Conservation (phyloP, 768 basidiomycete genomes). For the Calocera cornea region DNA sequence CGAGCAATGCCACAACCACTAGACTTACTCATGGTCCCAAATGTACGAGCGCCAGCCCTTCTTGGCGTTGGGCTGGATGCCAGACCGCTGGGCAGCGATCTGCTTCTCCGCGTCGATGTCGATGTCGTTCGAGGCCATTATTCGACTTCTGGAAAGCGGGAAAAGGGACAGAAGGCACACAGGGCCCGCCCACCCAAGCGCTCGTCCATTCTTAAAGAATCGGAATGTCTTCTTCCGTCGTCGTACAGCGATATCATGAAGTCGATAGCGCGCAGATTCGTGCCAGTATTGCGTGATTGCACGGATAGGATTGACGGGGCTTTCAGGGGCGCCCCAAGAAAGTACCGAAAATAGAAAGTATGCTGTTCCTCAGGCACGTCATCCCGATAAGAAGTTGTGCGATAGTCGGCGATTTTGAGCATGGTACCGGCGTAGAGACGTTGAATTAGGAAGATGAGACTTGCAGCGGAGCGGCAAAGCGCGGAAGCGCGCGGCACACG, state of each 20-base stretch:
- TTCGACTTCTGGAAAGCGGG: background rate
- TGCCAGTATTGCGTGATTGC: background rate
- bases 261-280: background rate
- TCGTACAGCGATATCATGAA: background rate
- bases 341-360: background rate
- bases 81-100: background rate
- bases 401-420: conserved; percentile 3
- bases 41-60: background rate
- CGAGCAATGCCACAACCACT: background rate
- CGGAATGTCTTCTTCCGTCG: background rate
- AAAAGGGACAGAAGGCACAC: background rate
- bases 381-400: conserved; percentile 5
- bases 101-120: background rate
- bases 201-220: background rate
- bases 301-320: background rate
- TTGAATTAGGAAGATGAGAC: conserved; percentile 3
- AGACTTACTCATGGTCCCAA: conserved; percentile 1
- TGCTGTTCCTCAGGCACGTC: background rate
- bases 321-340: background rate
- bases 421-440: background rate
- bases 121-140: background rate
- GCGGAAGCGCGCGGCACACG: background rate
- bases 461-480: background rate
- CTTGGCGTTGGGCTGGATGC: background rate
- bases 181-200: background rate